A percentile compares a stretch with the other conserved stretches of the same genome.
These are phyloP conservation scores for Pseudogymnoascus pannorum DNA, from an alignment of 2,329 filamentous ascomycete species.

Conservation along the genomic window DNA sequence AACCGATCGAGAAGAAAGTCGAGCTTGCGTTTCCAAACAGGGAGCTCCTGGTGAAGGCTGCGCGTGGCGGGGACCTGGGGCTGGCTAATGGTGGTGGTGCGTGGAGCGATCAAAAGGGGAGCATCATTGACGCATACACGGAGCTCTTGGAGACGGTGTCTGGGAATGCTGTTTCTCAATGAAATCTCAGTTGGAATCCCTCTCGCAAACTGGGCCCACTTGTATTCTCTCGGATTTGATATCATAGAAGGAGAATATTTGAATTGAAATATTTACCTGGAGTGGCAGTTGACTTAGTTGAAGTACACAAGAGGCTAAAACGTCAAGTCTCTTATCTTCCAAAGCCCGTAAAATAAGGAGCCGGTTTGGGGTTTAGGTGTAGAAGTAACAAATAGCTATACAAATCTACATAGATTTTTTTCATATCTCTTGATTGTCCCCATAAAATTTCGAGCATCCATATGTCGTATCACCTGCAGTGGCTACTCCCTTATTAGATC, in stretches of 20 bases:
- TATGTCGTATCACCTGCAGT: too few relatives aligned
- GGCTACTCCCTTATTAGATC: too few relatives aligned
- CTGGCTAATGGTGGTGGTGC: constrained; percentile 6
- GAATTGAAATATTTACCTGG: neutral
- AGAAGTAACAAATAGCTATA: constrained; percentile 10
- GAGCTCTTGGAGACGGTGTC: constrained; percentile 5
- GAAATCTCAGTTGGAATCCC: neutral
- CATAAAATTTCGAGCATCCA: too few relatives aligned
- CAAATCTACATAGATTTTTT: too few relatives aligned
- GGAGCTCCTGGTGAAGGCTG: constrained; percentile 19
- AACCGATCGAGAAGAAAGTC: constrained; percentile 25
- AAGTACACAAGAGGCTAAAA: neutral
- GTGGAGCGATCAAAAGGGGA: constrained; percentile 2
- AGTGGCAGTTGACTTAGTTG: neutral
- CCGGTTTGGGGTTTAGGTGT: too few relatives aligned
- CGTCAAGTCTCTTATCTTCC: neutral
- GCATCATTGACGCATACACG: neutral
- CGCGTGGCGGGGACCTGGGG: constrained; percentile 27
- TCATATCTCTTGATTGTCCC: too few relatives aligned
- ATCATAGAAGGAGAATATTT: neutral
- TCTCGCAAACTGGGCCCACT: neutral
- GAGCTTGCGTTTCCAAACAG: constrained; percentile 26
- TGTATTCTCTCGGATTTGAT: neutral
- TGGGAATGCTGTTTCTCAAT: neutral
- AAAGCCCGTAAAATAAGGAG: neutral